Conservation (phyloP, 2,329 filamentous ascomycete genomes). For the Fusarium sp. region DNA sequence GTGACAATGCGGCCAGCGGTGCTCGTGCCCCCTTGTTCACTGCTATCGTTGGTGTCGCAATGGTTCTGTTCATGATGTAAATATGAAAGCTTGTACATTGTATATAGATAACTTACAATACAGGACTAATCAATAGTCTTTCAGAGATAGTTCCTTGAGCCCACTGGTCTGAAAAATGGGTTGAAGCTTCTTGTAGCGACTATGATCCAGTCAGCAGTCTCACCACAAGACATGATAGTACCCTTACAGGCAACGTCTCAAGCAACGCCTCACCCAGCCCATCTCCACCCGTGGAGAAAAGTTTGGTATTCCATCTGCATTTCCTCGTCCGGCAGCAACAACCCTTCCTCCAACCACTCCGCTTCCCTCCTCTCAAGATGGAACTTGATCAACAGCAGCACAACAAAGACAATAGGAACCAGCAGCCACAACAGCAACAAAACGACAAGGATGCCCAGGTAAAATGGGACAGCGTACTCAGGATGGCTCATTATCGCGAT, state of each 20-base stretch:
- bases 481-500: slow-evolving; percentile 35
- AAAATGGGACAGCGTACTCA: slow-evolving; percentile 41
- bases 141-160: background rate
- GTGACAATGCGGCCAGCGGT: slow-evolving; percentile 22
- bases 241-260: background rate
- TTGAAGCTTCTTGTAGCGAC: background rate
- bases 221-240: background rate
- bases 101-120: slow-evolving; percentile 22
- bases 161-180: background rate
- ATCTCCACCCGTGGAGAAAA: background rate
- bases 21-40: slow-evolving; percentile 26
- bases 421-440: slow-evolving; percentile 40
- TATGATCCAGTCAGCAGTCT: background rate
- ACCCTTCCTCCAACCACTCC: slow-evolving; percentile 34
- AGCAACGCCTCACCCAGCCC: background rate
- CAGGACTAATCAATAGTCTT: slow-evolving; percentile 5
- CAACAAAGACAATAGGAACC: slow-evolving; percentile 34
- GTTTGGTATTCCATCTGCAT: slow-evolving; percentile 23
- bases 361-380: slow-evolving; percentile 27
- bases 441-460: slow-evolving; percentile 33
- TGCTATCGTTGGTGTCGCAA: slow-evolving; percentile 25
- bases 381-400: slow-evolving; percentile 20
- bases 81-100: slow-evolving; percentile 16
- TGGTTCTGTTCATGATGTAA: slow-evolving; percentile 42
- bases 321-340: slow-evolving; percentile 30